Conservation (phyloP, 2,329 filamentous ascomycete species). For the Curvularia sp. region DNA sequence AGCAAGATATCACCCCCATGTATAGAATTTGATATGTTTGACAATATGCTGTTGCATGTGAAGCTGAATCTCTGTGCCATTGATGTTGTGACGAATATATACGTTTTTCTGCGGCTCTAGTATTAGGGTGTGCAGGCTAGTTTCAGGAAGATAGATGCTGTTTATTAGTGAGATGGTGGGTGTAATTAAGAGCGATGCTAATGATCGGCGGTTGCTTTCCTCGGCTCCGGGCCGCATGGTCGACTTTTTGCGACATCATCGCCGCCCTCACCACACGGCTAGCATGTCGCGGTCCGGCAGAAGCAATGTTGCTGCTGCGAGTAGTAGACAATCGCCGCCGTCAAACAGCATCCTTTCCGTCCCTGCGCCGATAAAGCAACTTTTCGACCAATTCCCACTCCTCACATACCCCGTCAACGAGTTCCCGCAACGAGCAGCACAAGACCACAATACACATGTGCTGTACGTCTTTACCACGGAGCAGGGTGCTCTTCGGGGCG, state of each 20-base stretch:
- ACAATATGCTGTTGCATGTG: neutral
- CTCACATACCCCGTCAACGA: constrained; percentile 75
- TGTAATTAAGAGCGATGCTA: neutral
- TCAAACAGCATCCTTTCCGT: constrained; percentile 56
- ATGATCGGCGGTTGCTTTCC: constrained; percentile 19
- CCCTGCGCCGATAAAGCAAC: constrained; percentile 76
- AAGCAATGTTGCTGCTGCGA: constrained; percentile 11
- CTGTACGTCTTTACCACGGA: constrained; percentile 80
- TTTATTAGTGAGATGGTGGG: neutral
- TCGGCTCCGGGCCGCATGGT: constrained; percentile 27
- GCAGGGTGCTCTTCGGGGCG: constrained; percentile 65
- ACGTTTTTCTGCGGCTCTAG: neutral
- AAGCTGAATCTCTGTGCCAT: neutral
- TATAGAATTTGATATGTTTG: constrained; percentile 35
- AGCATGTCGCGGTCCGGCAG: constrained; percentile 32
- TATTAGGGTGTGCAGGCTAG: too few species aligned
- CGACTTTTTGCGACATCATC: constrained; percentile 33
- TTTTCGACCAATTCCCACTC: constrained; percentile 88
- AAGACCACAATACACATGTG: constrained; percentile 58
- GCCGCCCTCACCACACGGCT: constrained; percentile 18
- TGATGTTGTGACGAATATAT: neutral
- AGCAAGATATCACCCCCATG: constrained; percentile 20
- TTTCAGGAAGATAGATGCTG: too few species aligned
- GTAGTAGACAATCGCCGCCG: constrained; percentile 15
- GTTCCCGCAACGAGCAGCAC: constrained; percentile 69